These are phyloP conservation scores for Globisporangium okanoganense DNA, from an alignment of 352 stramenopile genomes.

Conservation along the genomic window DNA sequence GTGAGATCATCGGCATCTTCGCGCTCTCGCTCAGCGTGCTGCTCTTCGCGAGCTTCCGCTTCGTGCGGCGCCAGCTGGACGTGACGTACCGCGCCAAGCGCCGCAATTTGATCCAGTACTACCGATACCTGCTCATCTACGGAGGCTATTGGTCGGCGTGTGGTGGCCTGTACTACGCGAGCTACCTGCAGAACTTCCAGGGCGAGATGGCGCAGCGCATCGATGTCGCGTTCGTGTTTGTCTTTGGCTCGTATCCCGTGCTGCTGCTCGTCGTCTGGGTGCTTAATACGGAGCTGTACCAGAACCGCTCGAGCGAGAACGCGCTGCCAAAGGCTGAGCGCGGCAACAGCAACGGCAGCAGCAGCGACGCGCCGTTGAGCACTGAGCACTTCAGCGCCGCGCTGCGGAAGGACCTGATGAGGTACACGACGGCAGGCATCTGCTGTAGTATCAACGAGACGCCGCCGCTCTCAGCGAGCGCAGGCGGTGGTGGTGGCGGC, in stretches of 20 bases:
- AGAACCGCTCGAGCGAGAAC: slow-evolving; percentile 74
- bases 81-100: slow-evolving; percentile 83
- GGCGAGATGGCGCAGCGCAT: slow-evolving; percentile 52
- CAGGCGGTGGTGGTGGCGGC: background rate
- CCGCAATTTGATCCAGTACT: slow-evolving; percentile 82
- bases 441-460: slow-evolving; percentile 72
- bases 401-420: slow-evolving; percentile 81
- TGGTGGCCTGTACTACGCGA: slow-evolving; percentile 66
- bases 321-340: slow-evolving; percentile 52
- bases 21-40: slow-evolving; percentile 63
- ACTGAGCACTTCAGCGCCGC: slow-evolving; percentile 82
- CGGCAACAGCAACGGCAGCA: slow-evolving; percentile 28
- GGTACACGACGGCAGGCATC: slow-evolving; percentile 82
- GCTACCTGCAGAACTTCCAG: slow-evolving; percentile 62
- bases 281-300: slow-evolving; percentile 81
- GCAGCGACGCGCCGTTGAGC: slow-evolving; percentile 6
- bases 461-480: slow-evolving; percentile 14
- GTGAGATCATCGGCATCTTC: slow-evolving; percentile 43
- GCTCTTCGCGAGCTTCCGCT: slow-evolving; percentile 82
- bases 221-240: slow-evolving; percentile 55
- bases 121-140: slow-evolving; percentile 79
- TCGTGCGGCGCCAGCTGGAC: slow-evolving; percentile 77
- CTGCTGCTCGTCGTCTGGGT: slow-evolving; percentile 74
- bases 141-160: slow-evolving; percentile 66
- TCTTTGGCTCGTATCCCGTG: slow-evolving; percentile 72